phyloP scores from a whole-genome alignment of 148 eudicot species.

The Bassia scoparia region DNA sequence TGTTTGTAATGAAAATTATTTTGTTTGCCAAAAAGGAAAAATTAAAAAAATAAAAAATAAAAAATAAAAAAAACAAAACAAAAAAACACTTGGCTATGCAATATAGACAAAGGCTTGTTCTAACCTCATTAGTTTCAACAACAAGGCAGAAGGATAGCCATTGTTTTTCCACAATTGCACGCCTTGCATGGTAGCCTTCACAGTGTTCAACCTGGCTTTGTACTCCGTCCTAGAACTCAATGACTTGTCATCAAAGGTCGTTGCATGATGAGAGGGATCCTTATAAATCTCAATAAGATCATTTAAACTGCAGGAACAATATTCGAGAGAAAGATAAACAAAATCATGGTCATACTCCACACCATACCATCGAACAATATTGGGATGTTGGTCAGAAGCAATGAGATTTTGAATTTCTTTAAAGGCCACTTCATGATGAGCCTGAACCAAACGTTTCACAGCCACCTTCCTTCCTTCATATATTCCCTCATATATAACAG shows the following conservation, averaged over 20 bases:
- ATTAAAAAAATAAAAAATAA: background rate
- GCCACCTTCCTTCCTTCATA: conserved; percentile 91
- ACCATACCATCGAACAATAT: conserved; percentile 86
- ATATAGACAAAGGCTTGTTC: conserved; percentile 11
- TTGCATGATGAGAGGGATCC: conserved; percentile 27
- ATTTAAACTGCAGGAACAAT: conserved; percentile 70
- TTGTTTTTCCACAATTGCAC: conserved; percentile 60
- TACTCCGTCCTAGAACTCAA: conserved; percentile 34
- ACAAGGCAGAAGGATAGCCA: conserved; percentile 66
- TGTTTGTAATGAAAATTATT: too few relatives aligned
- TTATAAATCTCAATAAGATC: conserved; percentile 55
- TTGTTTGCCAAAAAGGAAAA: background rate
- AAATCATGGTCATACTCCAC: conserved; percentile 83
- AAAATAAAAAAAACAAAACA: background rate
- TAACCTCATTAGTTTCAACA: conserved; percentile 81
- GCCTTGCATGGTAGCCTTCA: conserved; percentile 46
- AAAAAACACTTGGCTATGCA: conserved; percentile 4
- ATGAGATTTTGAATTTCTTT: conserved; percentile 91
- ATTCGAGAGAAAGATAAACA: conserved; percentile 79
- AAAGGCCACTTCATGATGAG: conserved; percentile 86
- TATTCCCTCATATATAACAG: conserved; percentile 79
- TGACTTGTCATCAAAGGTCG: conserved; percentile 20
- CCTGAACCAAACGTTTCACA: conserved; percentile 82
- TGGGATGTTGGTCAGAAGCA: conserved; percentile 87
- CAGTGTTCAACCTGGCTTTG: conserved; percentile 34